Evolutionary conservation across 768 basidiomycete genomes (phyloP), one percentile per base, ranked within the genome.

Genomic region (Suillus subaureus): DNA sequence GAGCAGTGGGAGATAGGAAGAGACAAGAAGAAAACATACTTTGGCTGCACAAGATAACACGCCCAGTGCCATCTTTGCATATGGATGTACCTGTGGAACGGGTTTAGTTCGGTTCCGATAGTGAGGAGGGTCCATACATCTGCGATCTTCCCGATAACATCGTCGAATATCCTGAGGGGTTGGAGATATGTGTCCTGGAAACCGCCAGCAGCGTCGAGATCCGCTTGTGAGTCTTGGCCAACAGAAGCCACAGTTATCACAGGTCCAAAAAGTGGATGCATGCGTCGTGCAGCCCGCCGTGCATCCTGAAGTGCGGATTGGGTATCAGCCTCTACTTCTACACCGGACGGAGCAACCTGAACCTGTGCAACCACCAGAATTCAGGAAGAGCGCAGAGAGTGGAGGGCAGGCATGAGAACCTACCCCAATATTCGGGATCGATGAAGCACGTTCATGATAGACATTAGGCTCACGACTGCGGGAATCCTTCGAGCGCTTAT

Each of bases 1-100:
- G 43, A 47, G 55, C 6, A 3, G 31, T 18, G 18, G 16, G 15
- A 18, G 4, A 62, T 15, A 33, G 2, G 6, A 31, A 21, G 6
- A 62, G 12, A 28, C 6, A 33, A 5, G 6, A 33, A 33, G 33
- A 21, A 21, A 21, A 58, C 55, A 23, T 33, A 60, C 64, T 26
- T 61, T 33, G 23, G 56, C 40, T 21, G 64, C 57, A 13, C 42
- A 43, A 15, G 57, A 28, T 43, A 64, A 35, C 12, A 26, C 43
- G 15, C 21, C 42, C 21, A 61, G 18, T 23, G 64, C 64, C 40
- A 64, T 61, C 35, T 56, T 57, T 8, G 57, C 64, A 33, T 64
- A 64, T 13, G 64, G 64, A 61, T 64, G 64, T 11, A 64, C n/a
- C 64, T 64, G 8, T 15, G 16, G 9, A 18, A 35, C 15, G 11